Conservation (phyloP, 192 early-diverging fungal genomes). For the Coemansia furcata region DNA sequence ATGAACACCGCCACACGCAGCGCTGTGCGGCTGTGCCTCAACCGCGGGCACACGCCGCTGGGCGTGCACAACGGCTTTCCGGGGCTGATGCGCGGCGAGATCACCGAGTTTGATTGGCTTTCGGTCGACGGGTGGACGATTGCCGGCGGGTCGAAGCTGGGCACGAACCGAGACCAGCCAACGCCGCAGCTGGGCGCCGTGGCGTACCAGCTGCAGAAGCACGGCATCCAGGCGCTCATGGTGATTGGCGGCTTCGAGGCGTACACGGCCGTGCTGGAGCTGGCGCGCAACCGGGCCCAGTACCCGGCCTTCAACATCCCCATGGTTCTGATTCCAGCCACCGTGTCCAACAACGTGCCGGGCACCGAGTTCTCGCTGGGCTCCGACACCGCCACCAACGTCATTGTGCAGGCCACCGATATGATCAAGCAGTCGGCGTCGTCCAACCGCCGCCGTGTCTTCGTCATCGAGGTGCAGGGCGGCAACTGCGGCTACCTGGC, state of each 20-base stretch:
- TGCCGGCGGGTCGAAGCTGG: conserved; percentile 87
- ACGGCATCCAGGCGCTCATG: conserved; percentile 85
- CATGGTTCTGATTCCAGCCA: conserved; percentile 89
- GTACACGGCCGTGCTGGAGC: conserved; percentile 71
- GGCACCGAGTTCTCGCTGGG: conserved; percentile 95
- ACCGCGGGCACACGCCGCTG: conserved; percentile 84
- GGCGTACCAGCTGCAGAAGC: conserved; percentile 89
- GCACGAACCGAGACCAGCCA: conserved; percentile 92
- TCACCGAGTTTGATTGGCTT: conserved; percentile 78
- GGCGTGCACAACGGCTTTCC: conserved; percentile 91
- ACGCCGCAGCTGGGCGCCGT: conserved; percentile 80
- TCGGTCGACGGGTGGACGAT: conserved; percentile 90
- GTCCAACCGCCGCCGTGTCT: conserved; percentile 86
- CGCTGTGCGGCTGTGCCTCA: conserved; percentile 77
- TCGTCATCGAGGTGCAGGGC: conserved; percentile 96
- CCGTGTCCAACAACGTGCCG: conserved; percentile 96
- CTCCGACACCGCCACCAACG: conserved; percentile 92
- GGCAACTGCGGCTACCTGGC: conserved; percentile 94
- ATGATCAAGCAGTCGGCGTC: conserved; percentile 90
- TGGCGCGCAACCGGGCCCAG: conserved; percentile 66
- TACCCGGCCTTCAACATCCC: conserved; percentile 96
- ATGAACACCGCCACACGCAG: conserved; percentile 96
- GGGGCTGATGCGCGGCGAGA: conserved; percentile 80
- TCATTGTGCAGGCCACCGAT: conserved; percentile 87
- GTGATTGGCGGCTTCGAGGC: conserved; percentile 98